phyloP scores from a whole-genome alignment of 345 rosid species.

The Bruguiera parviflora region DNA sequence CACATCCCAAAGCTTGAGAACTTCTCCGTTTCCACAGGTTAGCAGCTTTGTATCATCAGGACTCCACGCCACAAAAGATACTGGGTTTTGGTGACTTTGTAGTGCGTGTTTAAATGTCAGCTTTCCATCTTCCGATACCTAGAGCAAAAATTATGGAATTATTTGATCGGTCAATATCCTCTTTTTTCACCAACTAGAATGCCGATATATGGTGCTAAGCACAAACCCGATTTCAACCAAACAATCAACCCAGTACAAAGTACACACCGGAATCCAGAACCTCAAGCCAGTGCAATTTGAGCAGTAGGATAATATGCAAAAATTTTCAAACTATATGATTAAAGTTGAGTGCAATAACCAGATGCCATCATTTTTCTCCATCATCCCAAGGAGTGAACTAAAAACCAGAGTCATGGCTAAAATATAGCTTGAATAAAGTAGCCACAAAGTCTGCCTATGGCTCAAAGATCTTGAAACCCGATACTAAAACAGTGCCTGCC shows the following conservation, averaged over 20 bases:
- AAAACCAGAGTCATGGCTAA: too few relatives aligned
- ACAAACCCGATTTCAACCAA: conserved; percentile 2
- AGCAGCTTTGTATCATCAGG: conserved; percentile 75
- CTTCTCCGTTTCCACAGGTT: conserved; percentile 78
- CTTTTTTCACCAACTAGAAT: not conserved
- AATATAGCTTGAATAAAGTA: too few relatives aligned
- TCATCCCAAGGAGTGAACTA: too few relatives aligned
- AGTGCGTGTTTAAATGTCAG: conserved; percentile 53
- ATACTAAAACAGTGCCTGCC: too few relatives aligned
- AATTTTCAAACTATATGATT: too few relatives aligned
- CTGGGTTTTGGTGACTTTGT: conserved; percentile 68
- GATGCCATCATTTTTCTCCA: too few relatives aligned
- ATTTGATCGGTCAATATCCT: not conserved
- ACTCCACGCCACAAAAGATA: conserved; percentile 88
- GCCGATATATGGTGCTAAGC: not conserved
- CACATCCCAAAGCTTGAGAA: conserved; percentile 91
- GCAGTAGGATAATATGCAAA: too few relatives aligned
- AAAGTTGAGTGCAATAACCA: too few relatives aligned
- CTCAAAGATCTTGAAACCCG: too few relatives aligned
- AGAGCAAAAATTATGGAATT: conserved; percentile 21
- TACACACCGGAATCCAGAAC: not conserved
- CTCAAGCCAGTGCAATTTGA: not conserved
- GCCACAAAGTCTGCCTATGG: too few relatives aligned
- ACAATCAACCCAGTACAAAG: conserved; percentile 7
- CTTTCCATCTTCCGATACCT: conserved; percentile 66